Conservation (phyloP, 805 yeast species). For the Clavispora fructus region DNA sequence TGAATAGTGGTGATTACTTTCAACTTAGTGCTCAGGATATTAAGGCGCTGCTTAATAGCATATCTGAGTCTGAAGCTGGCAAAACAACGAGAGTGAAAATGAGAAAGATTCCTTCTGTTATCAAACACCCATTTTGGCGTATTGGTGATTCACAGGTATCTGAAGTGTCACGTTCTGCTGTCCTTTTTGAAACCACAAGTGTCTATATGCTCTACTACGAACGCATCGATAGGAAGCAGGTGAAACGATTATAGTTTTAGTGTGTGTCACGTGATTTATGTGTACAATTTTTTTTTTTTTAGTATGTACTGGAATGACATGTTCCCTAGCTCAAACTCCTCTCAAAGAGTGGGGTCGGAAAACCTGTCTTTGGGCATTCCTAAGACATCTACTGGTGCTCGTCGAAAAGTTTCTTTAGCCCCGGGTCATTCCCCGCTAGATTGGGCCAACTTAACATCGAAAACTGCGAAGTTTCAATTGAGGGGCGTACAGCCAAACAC, state of each 20-base stretch:
- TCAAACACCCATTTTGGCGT: conserved; percentile 73
- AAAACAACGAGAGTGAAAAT: conserved; percentile 24
- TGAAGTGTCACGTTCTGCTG: conserved; percentile 55
- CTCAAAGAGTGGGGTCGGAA: conserved; percentile 24
- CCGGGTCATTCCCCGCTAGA: conserved; percentile 87
- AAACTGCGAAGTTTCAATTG: conserved; percentile 41
- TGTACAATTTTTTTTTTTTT: background rate
- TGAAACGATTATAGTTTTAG: background rate
- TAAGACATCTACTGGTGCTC: background rate
- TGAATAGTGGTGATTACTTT: conserved; percentile 27
- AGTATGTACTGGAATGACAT: background rate
- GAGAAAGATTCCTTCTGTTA: conserved; percentile 51
- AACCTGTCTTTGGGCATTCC: background rate
- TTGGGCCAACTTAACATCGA: conserved; percentile 63
- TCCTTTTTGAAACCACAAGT: conserved; percentile 64
- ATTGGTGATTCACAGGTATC: conserved; percentile 70
- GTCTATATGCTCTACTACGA: conserved; percentile 87
- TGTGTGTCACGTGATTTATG: background rate
- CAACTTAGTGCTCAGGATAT: conserved; percentile 14
- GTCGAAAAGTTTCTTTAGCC: conserved; percentile 53
- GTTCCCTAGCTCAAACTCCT: conserved; percentile 26
- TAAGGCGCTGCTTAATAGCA: conserved; percentile 9
- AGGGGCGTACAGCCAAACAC: conserved; percentile 48
- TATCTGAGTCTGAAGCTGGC: conserved; percentile 4
- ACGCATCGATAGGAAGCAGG: conserved; percentile 31